These are phyloP conservation scores for Paramecium caudatum DNA, from an alignment of 73 alveolate species.

Conservation along the genomic window DNA sequence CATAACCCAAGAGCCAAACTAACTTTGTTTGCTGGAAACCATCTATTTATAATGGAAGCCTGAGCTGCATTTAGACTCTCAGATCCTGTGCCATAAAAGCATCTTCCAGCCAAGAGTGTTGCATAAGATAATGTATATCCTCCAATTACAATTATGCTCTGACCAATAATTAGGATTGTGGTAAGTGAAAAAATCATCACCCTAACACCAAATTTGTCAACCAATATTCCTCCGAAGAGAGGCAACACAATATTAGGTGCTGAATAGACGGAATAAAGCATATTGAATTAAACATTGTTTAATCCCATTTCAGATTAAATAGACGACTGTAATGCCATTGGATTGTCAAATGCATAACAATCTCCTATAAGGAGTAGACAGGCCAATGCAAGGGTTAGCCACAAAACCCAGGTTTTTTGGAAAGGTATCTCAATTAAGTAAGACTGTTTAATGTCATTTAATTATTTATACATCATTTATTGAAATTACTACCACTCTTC, in stretches of 20 bases:
- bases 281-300: constrained; percentile 51
- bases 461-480: background rate
- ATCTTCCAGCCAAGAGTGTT: constrained; percentile 59
- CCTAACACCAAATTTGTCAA: constrained; percentile 68
- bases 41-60: constrained; percentile 39
- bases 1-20: constrained; percentile 62
- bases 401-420: constrained; percentile 2
- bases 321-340: constrained; percentile 44
- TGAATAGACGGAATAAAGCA: constrained; percentile 72
- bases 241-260: constrained; percentile 73
- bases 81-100: constrained; percentile 53
- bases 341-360: constrained; percentile 63
- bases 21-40: constrained; percentile 6
- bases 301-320: constrained; percentile 38
- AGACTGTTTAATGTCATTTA: background rate
- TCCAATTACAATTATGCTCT: constrained; percentile 42
- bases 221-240: constrained; percentile 70
- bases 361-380: constrained; percentile 54
- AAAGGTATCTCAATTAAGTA: background rate
- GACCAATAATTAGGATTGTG: background rate
- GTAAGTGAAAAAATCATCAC: background rate
- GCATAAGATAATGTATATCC: constrained; percentile 4
- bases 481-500: background rate
- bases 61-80: constrained; percentile 63
- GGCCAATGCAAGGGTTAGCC: constrained; percentile 38